Conservation (phyloP, 768 basidiomycete genomes). For the Suillus lakei region DNA sequence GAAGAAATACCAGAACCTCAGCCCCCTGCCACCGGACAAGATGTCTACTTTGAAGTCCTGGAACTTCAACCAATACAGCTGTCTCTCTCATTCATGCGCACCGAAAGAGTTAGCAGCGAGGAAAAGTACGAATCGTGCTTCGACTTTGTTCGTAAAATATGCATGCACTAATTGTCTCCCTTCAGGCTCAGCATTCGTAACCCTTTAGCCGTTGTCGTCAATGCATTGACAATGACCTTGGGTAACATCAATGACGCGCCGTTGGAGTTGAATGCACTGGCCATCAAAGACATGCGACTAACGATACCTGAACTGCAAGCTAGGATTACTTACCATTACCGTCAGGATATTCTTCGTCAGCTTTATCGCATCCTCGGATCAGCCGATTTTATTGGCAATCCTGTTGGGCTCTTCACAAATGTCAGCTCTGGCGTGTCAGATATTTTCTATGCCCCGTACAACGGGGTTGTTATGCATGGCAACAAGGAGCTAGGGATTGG, state of each 20-base stretch:
- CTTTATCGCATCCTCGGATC: conserved; percentile 97
- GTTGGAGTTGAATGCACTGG: conserved; percentile 90
- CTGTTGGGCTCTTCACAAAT: conserved; percentile 97
- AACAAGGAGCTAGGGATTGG: conserved; percentile 94
- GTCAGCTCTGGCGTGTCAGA: conserved; percentile 98
- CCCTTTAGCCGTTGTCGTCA: conserved; percentile 90
- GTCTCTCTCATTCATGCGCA: conserved; percentile 95
- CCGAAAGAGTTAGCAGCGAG: conserved; percentile 90
- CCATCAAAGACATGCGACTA: conserved; percentile 92
- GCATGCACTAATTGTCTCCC: conserved; percentile 11
- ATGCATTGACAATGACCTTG: conserved; percentile 94
- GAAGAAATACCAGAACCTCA: conserved; percentile 74
- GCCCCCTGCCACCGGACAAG: conserved; percentile 66
- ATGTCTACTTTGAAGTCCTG: conserved; percentile 94
- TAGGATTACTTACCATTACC: conserved; percentile 89
- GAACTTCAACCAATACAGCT: conserved; percentile 94
- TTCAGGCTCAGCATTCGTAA: conserved; percentile 78
- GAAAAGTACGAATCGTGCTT: conserved; percentile 70
- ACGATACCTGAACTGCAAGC: conserved; percentile 82
- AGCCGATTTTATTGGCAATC: conserved; percentile 95
- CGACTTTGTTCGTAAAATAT: neutral
- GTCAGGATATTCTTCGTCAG: conserved; percentile 91
- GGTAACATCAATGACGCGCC: conserved; percentile 98
- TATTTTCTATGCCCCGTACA: conserved; percentile 98
- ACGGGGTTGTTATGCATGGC: conserved; percentile 95